Conservation (phyloP, 2,329 filamentous ascomycete genomes). For the Clonostachys sp. region DNA sequence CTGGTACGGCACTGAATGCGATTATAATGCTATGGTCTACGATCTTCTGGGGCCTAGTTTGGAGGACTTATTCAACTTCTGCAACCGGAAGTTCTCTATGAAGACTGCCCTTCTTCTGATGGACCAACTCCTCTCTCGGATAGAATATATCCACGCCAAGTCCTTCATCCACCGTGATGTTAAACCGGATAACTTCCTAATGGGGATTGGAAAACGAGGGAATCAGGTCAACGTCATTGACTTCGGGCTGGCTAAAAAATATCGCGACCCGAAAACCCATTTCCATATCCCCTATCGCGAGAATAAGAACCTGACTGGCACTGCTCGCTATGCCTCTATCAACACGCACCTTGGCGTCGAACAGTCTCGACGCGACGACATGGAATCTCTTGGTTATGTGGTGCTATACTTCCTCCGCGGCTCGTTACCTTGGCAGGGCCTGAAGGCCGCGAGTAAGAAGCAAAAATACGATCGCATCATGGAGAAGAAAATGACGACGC, state of each 20-base stretch:
- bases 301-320: slow-evolving; percentile 99
- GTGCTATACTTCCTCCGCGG: slow-evolving; percentile 99
- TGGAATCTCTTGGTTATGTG: slow-evolving; percentile 98
- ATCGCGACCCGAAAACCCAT: slow-evolving; percentile 98
- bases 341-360: slow-evolving; percentile 98
- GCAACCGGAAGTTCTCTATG: slow-evolving; percentile 98
- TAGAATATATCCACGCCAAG: slow-evolving; percentile 99
- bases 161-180: slow-evolving; percentile 99
- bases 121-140: slow-evolving; percentile 97
- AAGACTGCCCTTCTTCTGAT: slow-evolving; percentile 97
- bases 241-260: slow-evolving; percentile 99
- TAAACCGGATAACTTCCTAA: slow-evolving; percentile 99
- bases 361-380: slow-evolving; percentile 97
- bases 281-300: slow-evolving; percentile 99
- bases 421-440: slow-evolving; percentile 95
- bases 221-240: slow-evolving; percentile 99
- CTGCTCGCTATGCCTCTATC: slow-evolving; percentile 96
- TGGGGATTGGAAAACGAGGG: slow-evolving; percentile 98
- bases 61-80: slow-evolving; percentile 99
- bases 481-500: slow-evolving; percentile 99
- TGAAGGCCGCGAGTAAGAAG: slow-evolving; percentile 99
- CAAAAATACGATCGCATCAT: slow-evolving; percentile 99
- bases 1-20: slow-evolving; percentile 99
- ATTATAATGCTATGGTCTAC: slow-evolving; percentile 99
- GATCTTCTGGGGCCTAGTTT: slow-evolving; percentile 92